Conservation (phyloP, 345 rosid genomes). For the Eucalyptus sp. region DNA sequence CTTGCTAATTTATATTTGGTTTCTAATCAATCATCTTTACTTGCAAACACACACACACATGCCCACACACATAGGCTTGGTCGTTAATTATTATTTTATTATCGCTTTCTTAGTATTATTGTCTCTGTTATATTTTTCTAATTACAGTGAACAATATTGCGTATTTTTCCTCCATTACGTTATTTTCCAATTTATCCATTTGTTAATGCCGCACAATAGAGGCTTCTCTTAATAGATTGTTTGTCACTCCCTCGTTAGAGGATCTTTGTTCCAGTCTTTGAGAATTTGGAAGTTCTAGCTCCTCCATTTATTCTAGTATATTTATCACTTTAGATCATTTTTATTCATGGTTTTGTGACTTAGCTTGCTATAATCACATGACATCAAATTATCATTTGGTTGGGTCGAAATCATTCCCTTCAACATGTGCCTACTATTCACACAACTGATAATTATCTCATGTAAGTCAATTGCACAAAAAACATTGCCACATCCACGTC, state of each 20-base stretch:
- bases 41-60: too few relatives aligned
- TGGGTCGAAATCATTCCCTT: neutral
- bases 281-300: neutral
- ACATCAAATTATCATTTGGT: neutral
- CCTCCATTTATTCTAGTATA: neutral
- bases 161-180: fast-evolving
- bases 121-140: too few relatives aligned
- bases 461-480: neutral
- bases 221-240: neutral
- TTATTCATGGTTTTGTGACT: neutral
- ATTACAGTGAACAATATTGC: fast-evolving
- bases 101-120: too few relatives aligned
- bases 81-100: too few relatives aligned
- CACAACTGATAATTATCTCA: neutral
- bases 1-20: too few relatives aligned
- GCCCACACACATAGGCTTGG: too few relatives aligned
- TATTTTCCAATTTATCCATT: too few relatives aligned
- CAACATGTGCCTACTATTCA: neutral
- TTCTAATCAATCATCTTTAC: too few relatives aligned
- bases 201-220: neutral
- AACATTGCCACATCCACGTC: neutral
- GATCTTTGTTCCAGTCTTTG: neutral
- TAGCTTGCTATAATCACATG: neutral
- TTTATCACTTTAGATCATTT: neutral
- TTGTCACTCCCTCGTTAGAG: neutral